These are phyloP conservation scores for Penicillium verrucosum DNA, from an alignment of 2,329 filamentous ascomycete genomes.

Conservation along the genomic window DNA sequence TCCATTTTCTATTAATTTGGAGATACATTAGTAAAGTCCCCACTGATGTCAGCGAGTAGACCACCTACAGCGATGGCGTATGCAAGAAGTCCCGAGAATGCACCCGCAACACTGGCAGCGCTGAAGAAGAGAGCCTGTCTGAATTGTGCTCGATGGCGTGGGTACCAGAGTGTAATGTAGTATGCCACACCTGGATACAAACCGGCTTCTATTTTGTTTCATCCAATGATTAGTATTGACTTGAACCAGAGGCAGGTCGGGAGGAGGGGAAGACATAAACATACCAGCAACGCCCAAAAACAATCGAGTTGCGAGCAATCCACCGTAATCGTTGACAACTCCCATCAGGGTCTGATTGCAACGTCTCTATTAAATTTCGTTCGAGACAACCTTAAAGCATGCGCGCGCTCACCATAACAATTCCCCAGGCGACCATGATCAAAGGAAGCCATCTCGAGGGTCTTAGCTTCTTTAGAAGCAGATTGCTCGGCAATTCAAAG, in stretches of 20 bases:
- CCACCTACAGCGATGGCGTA: conserved; percentile 46
- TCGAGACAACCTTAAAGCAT: neutral
- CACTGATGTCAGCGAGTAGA: conserved; percentile 24
- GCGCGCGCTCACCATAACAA: conserved; percentile 39
- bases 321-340: conserved; percentile 44
- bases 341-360: conserved; percentile 45
- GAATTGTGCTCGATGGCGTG: conserved; percentile 42
- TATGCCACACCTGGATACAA: conserved; percentile 45
- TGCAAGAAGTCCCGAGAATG: conserved; percentile 52
- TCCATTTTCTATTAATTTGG: conserved; percentile 44
- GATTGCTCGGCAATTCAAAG: conserved; percentile 22
- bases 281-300: conserved; percentile 42
- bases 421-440: conserved; percentile 45
- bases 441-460: conserved; percentile 32
- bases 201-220: conserved; percentile 35
- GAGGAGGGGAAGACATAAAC: neutral
- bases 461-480: conserved; percentile 23
- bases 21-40: neutral
- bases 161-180: conserved; percentile 49
- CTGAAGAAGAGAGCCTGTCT: conserved; percentile 49
- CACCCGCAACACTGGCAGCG: conserved; percentile 50
- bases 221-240: neutral
- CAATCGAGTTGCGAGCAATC: conserved; percentile 47
- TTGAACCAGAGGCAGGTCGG: neutral
- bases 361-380: neutral